A percentile compares a stretch with the other conserved stretches of the same genome.
Evolutionary conservation across 257 asterid species (phyloP).

Genomic region (Solanum gracilifrons): DNA sequence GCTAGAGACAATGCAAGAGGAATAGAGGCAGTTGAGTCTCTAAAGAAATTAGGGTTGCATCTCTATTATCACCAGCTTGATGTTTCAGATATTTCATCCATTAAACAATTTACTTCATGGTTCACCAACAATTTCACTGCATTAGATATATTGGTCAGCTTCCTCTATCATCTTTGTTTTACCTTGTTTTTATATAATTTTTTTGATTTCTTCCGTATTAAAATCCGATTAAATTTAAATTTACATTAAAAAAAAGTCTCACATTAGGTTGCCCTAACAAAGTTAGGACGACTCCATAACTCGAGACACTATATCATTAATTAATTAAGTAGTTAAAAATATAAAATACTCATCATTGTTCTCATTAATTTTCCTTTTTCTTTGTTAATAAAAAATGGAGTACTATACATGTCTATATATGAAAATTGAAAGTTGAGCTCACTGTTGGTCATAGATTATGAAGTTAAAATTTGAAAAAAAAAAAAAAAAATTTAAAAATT

Average conservation of each 20-base stretch:
- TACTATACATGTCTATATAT: not conserved
- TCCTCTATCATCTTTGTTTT: not conserved
- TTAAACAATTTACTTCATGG: slow-evolving; percentile 42
- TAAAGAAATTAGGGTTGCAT: slow-evolving; percentile 23
- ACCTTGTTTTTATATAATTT: not conserved
- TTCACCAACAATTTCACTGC: slow-evolving; percentile 33
- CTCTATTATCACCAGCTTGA: slow-evolving; percentile 54
- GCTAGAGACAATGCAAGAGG: slow-evolving; percentile 55
- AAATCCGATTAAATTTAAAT: too few species aligned
- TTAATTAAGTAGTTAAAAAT: not conserved
- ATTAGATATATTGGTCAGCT: slow-evolving; percentile 55
- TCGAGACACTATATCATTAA: not conserved
- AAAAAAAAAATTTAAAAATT: not conserved
- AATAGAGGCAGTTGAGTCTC: slow-evolving; percentile 31
- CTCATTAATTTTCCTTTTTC: not conserved
- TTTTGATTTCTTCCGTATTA: too few species aligned
- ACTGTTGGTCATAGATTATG: too few species aligned
- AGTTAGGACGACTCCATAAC: too few species aligned
- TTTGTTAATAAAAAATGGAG: not conserved
- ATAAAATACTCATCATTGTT: not conserved
- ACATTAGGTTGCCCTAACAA: not conserved
- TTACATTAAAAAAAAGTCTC: too few species aligned
- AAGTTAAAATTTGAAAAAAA: not conserved
- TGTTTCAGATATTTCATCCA: slow-evolving; percentile 41
- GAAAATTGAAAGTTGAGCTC: not conserved